phyloP scores from a whole-genome alignment of 2,329 filamentous ascomycete species.

The Thelonectria discophora region DNA sequence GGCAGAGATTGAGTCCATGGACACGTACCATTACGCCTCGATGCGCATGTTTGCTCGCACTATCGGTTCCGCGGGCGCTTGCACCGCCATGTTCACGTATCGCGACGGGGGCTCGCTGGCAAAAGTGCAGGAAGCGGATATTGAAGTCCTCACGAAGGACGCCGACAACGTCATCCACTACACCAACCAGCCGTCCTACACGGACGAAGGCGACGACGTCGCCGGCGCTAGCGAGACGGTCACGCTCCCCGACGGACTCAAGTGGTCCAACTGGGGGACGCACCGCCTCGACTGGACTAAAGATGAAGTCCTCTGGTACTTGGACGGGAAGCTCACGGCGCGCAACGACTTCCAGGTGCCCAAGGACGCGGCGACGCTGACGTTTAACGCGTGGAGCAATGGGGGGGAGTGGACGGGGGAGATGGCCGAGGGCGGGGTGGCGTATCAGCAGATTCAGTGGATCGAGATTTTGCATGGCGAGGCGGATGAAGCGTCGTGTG shows the following conservation, averaged over 20 bases:
- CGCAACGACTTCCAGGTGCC: conserved; percentile 64
- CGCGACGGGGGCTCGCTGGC: conserved; percentile 45
- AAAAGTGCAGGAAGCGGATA: conserved; percentile 58
- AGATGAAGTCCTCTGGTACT: conserved; percentile 61
- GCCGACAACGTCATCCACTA: conserved; percentile 56
- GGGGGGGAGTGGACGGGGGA: conserved; percentile 65
- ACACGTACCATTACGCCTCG: conserved; percentile 41
- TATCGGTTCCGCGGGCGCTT: conserved; percentile 55
- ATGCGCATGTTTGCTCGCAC: conserved; percentile 60
- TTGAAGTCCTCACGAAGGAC: conserved; percentile 60
- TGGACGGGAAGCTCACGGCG: conserved; percentile 58
- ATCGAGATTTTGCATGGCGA: conserved; percentile 64
- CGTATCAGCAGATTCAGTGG: conserved; percentile 68
- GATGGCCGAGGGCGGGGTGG: conserved; percentile 58
- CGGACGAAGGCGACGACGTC: conserved; percentile 54
- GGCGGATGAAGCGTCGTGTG: conserved; percentile 37
- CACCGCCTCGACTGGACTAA: conserved; percentile 68
- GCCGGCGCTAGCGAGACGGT: conserved; percentile 55
- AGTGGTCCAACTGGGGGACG: conserved; percentile 63
- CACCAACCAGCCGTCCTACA: conserved; percentile 66
- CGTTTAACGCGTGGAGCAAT: conserved; percentile 68
- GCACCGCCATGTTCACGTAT: conserved; percentile 63
- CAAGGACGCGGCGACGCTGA: conserved; percentile 57
- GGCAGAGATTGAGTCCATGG: conserved; percentile 55
- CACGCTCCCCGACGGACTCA: conserved; percentile 52